These are phyloP conservation scores for Agaricales sp. DNA, from an alignment of 1,284 basidiomycete genomes.

Conservation along the genomic window DNA sequence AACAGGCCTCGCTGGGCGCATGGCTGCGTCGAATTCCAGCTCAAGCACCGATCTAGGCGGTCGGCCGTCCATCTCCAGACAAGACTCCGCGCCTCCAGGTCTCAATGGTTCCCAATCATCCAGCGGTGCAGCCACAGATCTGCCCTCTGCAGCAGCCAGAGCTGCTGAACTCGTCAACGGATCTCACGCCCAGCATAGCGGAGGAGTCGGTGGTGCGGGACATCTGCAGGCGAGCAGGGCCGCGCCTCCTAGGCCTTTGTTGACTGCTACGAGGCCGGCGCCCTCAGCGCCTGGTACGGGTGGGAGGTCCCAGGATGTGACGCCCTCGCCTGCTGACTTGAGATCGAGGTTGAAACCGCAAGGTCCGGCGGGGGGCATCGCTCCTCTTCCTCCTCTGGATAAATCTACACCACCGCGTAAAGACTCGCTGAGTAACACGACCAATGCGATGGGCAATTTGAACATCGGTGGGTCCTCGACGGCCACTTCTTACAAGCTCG, in stretches of 20 bases:
- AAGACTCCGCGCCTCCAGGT: constrained; percentile 48
- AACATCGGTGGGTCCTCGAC: background rate
- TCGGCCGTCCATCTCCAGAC: constrained; percentile 38
- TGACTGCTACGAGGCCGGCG: constrained; percentile 42
- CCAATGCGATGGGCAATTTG: background rate
- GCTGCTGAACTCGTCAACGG: constrained; percentile 59
- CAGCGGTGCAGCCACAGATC: constrained; percentile 28
- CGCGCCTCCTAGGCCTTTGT: constrained; percentile 34
- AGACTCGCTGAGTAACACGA: background rate
- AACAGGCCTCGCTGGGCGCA: constrained; percentile 72
- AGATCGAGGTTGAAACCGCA: constrained; percentile 49
- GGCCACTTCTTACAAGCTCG: background rate
- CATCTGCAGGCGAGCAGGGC: constrained; percentile 29
- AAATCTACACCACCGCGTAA: constrained; percentile 29
- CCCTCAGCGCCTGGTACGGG: constrained; percentile 36
- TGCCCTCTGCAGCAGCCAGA: constrained; percentile 46
- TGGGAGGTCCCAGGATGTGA: constrained; percentile 34
- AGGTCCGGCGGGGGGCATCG: constrained; percentile 27
- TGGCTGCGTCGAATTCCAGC: constrained; percentile 26
- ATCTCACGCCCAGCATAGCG: constrained; percentile 36
- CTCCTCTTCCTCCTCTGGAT: constrained; percentile 29
- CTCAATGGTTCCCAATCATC: constrained; percentile 23
- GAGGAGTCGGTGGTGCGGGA: constrained; percentile 21
- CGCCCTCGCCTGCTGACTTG: constrained; percentile 52
- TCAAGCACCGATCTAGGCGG: constrained; percentile 15